These are phyloP conservation scores for Poronia punctata DNA, from an alignment of 495 filamentous ascomycete genomes.

Conservation along the genomic window DNA sequence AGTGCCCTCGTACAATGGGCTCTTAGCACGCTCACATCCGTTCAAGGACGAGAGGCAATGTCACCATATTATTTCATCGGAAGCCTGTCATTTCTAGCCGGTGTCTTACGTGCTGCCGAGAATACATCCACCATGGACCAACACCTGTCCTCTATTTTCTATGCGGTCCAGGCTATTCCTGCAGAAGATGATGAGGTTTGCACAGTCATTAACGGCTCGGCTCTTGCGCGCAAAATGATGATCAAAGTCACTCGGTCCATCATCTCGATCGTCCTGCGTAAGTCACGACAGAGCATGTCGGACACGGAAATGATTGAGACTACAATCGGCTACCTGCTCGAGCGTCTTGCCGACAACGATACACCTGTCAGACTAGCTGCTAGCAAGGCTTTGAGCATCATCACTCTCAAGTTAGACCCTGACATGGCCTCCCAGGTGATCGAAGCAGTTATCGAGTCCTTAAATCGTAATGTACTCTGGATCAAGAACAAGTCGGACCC, in stretches of 20 bases:
- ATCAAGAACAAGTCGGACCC: slow-evolving; percentile 30
- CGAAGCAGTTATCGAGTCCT: slow-evolving; percentile 67
- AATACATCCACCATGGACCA: slow-evolving; percentile 46
- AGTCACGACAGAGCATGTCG: slow-evolving; percentile 31
- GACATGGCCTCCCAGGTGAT: slow-evolving; percentile 81
- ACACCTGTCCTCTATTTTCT: slow-evolving; percentile 38
- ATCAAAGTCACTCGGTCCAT: slow-evolving; percentile 78
- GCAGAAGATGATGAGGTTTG: slow-evolving; percentile 32
- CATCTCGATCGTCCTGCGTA: slow-evolving; percentile 53
- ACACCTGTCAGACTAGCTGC: slow-evolving; percentile 84
- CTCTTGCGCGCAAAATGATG: slow-evolving; percentile 67
- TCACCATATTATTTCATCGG: slow-evolving; percentile 57
- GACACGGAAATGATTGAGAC: slow-evolving; percentile 59
- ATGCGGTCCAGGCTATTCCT: slow-evolving; percentile 42
- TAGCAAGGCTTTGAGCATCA: slow-evolving; percentile 84
- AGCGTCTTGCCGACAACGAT: slow-evolving; percentile 68
- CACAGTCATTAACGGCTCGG: slow-evolving; percentile 52
- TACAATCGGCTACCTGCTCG: slow-evolving; percentile 64
- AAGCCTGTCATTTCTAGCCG: slow-evolving; percentile 68
- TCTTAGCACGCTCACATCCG: slow-evolving; percentile 45
- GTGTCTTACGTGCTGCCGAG: slow-evolving; percentile 49
- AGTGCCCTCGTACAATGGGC: slow-evolving; percentile 60
- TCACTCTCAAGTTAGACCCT: slow-evolving; percentile 67
- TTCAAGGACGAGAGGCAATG: slow-evolving; percentile 15
- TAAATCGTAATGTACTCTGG: slow-evolving; percentile 73